Conservation (phyloP, 2,329 filamentous ascomycete genomes). For the Ceratocystis albifundus region DNA sequence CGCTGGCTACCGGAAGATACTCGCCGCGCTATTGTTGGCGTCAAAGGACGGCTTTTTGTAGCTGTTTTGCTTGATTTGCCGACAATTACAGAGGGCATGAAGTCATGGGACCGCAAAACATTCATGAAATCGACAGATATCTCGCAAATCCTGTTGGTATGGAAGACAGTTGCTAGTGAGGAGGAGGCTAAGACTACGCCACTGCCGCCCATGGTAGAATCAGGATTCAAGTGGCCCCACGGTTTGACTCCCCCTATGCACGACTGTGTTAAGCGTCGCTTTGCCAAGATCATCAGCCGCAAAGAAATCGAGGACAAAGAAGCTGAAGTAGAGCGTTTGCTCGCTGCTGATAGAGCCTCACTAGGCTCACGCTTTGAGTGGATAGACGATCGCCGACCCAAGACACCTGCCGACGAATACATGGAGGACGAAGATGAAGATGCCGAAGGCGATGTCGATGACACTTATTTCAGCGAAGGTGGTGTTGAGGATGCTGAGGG, state of each 20-base stretch:
- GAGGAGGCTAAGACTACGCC: slow-evolving; percentile 53
- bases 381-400: slow-evolving; percentile 41
- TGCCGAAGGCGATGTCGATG: slow-evolving; percentile 38
- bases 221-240: slow-evolving; percentile 64
- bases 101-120: slow-evolving; percentile 79
- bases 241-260: slow-evolving; percentile 82
- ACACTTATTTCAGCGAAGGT: slow-evolving; percentile 37
- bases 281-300: slow-evolving; percentile 70
- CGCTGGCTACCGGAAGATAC: slow-evolving; percentile 67
- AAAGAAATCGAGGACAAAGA: slow-evolving; percentile 80
- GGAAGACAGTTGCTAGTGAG: slow-evolving; percentile 54
- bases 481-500: slow-evolving; percentile 49
- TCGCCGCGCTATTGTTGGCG: slow-evolving; percentile 58
- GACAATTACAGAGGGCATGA: slow-evolving; percentile 68
- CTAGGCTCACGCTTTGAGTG: slow-evolving; percentile 52
- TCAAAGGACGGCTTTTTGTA: slow-evolving; percentile 61
- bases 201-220: slow-evolving; percentile 61
- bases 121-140: slow-evolving; percentile 86
- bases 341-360: slow-evolving; percentile 56
- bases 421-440: slow-evolving; percentile 34
- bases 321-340: slow-evolving; percentile 60
- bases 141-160: slow-evolving; percentile 76
- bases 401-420: slow-evolving; percentile 24
- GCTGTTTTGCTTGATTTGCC: slow-evolving; percentile 73
- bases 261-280: slow-evolving; percentile 69